These are phyloP conservation scores for Fonsecaea monophora DNA, from an alignment of 2,329 filamentous ascomycete species.

Conservation along the genomic window DNA sequence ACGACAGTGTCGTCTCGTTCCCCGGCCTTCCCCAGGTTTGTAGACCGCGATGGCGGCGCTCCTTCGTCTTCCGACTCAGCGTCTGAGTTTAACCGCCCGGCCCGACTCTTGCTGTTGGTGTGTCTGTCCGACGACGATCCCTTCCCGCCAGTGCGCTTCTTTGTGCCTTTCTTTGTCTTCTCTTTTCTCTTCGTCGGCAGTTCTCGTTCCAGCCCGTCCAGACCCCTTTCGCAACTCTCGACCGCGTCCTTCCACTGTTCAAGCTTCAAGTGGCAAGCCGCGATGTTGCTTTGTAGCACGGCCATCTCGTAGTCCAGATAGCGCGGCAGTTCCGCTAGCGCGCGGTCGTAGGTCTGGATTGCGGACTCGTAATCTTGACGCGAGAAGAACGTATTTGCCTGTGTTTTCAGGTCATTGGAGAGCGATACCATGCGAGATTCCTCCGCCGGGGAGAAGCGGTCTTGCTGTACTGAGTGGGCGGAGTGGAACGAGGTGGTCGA, in stretches of 20 bases:
- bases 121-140: background rate
- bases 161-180: conserved; percentile 39
- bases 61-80: conserved; percentile 33
- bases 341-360: conserved; percentile 81
- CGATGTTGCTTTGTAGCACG: conserved; percentile 85
- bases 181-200: conserved; percentile 49
- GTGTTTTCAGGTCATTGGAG: conserved; percentile 73
- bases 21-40: conserved; percentile 29
- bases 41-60: background rate
- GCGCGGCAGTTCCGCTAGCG: conserved; percentile 76
- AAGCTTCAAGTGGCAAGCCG: conserved; percentile 85
- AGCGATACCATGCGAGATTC: conserved; percentile 70
- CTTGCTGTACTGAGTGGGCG: conserved; percentile 33
- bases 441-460: conserved; percentile 55
- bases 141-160: conserved; percentile 1
- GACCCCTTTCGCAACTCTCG: conserved; percentile 72
- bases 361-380: conserved; percentile 75
- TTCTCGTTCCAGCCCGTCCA: conserved; percentile 74
- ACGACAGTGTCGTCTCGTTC: conserved; percentile 52
- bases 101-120: conserved; percentile 28
- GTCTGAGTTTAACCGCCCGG: conserved; percentile 28
- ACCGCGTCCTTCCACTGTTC: conserved; percentile 84
- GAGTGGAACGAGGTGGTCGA: conserved; percentile 39
- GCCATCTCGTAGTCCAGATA: conserved; percentile 89
- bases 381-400: conserved; percentile 81